Evolutionary conservation across 192 early-diverging fungal species (phyloP), one percentile per base, ranked within the genome.

Genomic region (Mortierella antarctica): DNA sequence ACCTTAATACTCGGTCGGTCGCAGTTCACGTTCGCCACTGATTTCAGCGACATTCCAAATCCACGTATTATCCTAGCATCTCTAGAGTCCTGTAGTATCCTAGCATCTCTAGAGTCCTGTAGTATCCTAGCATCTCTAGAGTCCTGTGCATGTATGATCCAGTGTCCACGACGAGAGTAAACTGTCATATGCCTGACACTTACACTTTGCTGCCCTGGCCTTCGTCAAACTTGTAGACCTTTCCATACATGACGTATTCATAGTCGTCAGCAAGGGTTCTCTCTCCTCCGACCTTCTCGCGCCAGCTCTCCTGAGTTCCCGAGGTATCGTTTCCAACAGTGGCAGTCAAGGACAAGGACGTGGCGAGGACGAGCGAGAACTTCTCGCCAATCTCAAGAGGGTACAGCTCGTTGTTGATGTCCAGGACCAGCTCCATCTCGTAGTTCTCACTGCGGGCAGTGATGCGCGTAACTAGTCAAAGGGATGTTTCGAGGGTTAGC

Each of bases 161-260:
- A 18, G 18, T 41, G 42, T n/a, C n/a, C 20, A 70, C n/a, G 39
- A 55, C 10, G 17, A 51, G 51, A 44, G 40, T 6, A 71, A 11
- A 57, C 18, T 47, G 59, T 65, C 10, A 56, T 47, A 56, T 47
- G 31, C 31, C 13, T 54, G 9, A 57, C 17, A 64, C 48, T 78
- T 89, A 96, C 93, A 93, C 92, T 86, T 80, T 92, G 11, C 90
- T 81, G 6, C 89, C 87, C 52, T 86, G 87, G 40, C 88, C 85
- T 65, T 99, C 96, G 60, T 98, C 96, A 73, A 93, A 98, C 82
- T 95, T 91, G 87, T 96, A 99, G 20, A 97, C 94, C 79, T 96
- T 95, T 56, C 98, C 98, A 83, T 93, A 95, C 96, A 98, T 98
- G 21, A 99, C 97, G 82, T 99, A 99, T 48, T 99, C 97, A 82